These are phyloP conservation scores for Tagetes erecta DNA, from an alignment of 129 eudicot genomes.

Conservation along the genomic window DNA sequence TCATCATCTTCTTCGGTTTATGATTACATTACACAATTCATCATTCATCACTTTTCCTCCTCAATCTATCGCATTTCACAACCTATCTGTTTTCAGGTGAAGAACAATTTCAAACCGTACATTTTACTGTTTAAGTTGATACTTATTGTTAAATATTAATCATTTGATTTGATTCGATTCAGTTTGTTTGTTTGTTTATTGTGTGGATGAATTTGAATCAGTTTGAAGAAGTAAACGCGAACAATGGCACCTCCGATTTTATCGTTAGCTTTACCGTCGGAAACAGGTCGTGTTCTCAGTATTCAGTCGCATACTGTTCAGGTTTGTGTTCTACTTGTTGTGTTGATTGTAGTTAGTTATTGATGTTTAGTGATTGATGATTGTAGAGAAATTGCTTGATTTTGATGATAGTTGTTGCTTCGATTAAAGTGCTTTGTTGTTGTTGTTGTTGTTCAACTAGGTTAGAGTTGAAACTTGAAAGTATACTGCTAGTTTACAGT, in stretches of 20 bases:
- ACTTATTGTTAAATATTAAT: background rate
- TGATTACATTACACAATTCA: slow-evolving; percentile 25
- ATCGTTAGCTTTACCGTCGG: slow-evolving; percentile 84
- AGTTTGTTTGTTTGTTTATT: background rate
- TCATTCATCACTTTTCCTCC: background rate
- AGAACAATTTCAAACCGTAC: background rate
- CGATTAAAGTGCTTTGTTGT: background rate
- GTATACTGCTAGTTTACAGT: background rate
- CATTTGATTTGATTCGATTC: slow-evolving; percentile 3
- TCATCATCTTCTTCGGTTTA: slow-evolving; percentile 16
- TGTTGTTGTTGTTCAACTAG: background rate
- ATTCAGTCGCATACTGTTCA: slow-evolving; percentile 98
- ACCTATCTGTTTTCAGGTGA: slow-evolving; percentile 43
- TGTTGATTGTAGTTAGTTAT: background rate
- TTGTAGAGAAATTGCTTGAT: background rate
- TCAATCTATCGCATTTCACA: slow-evolving; percentile 26
- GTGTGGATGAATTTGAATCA: slow-evolving; percentile 18
- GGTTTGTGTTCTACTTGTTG: slow-evolving; percentile 35
- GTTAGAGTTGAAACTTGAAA: background rate
- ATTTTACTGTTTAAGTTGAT: background rate
- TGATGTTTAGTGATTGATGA: background rate
- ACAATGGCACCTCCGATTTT: slow-evolving; percentile 80
- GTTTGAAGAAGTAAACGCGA: slow-evolving; percentile 35
- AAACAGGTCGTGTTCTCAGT: slow-evolving; percentile 95
- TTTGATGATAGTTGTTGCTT: background rate